Evolutionary conservation across 2,329 filamentous ascomycete genomes (phyloP).

Genomic region (Aureobasidium melanogenum): DNA sequence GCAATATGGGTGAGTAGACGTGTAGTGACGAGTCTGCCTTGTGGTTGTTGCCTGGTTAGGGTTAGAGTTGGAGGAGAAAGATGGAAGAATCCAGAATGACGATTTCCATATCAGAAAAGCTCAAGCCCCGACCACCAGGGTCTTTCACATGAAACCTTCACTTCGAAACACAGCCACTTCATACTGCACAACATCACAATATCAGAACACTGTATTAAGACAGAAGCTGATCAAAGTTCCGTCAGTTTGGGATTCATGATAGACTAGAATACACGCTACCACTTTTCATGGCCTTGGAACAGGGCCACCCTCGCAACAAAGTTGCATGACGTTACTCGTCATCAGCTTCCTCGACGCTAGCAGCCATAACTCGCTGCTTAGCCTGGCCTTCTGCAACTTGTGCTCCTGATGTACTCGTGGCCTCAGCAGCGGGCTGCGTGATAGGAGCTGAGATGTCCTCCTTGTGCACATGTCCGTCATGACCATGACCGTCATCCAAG

Average conservation of each 20-base stretch:
- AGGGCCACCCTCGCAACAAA: background rate
- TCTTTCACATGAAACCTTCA: background rate
- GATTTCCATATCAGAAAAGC: constrained; percentile 2
- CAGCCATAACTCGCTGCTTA: constrained; percentile 1
- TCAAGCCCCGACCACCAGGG: background rate
- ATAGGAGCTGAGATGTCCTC: constrained; percentile 3
- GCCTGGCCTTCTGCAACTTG: background rate
- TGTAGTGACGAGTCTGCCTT: background rate
- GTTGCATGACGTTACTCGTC: background rate
- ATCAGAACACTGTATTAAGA: background rate
- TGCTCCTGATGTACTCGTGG: background rate
- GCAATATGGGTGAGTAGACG: background rate
- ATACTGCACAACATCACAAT: background rate
- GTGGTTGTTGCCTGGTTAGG: background rate
- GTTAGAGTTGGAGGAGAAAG: background rate
- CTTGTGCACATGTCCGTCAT: background rate
- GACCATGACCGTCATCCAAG: background rate
- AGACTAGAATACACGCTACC: background rate
- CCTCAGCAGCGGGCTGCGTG: background rate
- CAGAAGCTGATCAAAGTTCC: background rate
- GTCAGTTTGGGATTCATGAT: too few relatives aligned
- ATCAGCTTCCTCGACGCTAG: constrained; percentile 9
- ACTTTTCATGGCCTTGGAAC: background rate
- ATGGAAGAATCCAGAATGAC: constrained; percentile 1
- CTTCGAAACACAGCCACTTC: background rate